Evolutionary conservation across 1,284 basidiomycete genomes (phyloP), one percentile per base, ranked within the genome.

Genomic region (Trichosporon faecale): DNA sequence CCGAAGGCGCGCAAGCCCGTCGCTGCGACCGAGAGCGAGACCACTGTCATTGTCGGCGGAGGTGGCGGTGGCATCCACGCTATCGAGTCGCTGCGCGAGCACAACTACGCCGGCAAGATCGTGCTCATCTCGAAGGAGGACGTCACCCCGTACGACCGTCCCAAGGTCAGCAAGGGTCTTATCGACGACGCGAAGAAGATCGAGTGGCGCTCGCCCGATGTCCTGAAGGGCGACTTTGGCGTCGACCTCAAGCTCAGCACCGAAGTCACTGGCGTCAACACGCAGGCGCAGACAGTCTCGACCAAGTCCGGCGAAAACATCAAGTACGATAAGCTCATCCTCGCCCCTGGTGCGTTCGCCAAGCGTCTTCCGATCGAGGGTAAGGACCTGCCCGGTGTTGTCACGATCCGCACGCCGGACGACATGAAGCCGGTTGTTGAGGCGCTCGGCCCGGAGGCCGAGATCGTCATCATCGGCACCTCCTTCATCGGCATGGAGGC

Each of bases 401-500:
- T 89, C 75, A 91, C 91, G 0, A 85, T 98, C 75, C 86, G 94
- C 68, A 87, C 86, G 9, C 84, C 95, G 44, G 83, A 87, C 40
- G 91, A 96, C 79, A 86, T 93, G 1, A 88, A 91, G 83, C 88
- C 88, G 66, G 90, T 97, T 73, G 91, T 91, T 75, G 86, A 87
- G 57, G 73, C 74, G 16, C 72, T 83, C 66, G 77, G 75, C 44
- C 89, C 91, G 77, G 91, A 91, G 31, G 91, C 92, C 77, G 87
- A 89, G 67, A 83, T 93, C 64, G 92, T 95, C 37, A 88, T 97
- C 37, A 91, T 97, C 73, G 95, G 95, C 1, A 91, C 90, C 37
- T 93, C 91, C 21, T 98, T 97, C 84, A 98, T 98, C 78, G 91
- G 92, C 67, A 93, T 98, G 91, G 95, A 98, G 82, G 86, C 94